Evolutionary conservation across 352 stramenopile species (phyloP).

Genomic region (Globisporangium radiosum): DNA sequence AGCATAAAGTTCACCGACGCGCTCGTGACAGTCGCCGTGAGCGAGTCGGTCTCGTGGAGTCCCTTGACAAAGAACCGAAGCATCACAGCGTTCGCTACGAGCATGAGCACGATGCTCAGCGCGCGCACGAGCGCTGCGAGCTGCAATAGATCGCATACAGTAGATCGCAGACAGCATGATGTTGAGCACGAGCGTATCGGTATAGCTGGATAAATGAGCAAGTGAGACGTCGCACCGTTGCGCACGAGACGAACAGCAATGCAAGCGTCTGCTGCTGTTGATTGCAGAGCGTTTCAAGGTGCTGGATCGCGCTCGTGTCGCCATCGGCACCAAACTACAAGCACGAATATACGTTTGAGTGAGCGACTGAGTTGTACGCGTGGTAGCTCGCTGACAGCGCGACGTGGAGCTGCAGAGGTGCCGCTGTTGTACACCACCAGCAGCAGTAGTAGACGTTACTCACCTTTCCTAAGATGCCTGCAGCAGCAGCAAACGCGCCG

Average conservation of each 20-base stretch:
- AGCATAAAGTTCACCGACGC: slow-evolving; percentile 79
- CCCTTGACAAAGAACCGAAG: slow-evolving; percentile 77
- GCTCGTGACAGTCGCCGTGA: slow-evolving; percentile 80
- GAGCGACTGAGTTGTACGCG: too few species aligned
- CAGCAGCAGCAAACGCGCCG: slow-evolving; percentile 45
- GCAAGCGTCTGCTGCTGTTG: background rate
- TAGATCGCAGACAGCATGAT: background rate
- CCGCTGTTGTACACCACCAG: background rate
- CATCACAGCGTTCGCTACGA: slow-evolving; percentile 69
- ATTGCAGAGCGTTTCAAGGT: slow-evolving; percentile 13
- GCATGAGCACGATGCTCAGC: slow-evolving; percentile 59
- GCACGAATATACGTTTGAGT: background rate
- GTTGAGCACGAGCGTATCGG: too few species aligned
- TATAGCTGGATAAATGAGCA: too few species aligned
- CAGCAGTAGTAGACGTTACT: background rate
- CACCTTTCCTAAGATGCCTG: slow-evolving; percentile 54
- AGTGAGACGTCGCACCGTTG: background rate
- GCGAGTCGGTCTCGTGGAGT: slow-evolving; percentile 79
- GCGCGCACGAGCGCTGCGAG: slow-evolving; percentile 29
- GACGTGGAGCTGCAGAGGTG: background rate
- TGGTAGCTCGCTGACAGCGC: too few species aligned
- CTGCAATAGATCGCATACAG: slow-evolving; percentile 3
- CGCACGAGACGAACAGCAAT: slow-evolving; percentile 5
- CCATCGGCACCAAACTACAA: slow-evolving; percentile 20
- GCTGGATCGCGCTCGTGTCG: slow-evolving; percentile 18